phyloP scores from a whole-genome alignment of 2,329 filamentous ascomycete species.

The Verticillium albo-atrum region DNA sequence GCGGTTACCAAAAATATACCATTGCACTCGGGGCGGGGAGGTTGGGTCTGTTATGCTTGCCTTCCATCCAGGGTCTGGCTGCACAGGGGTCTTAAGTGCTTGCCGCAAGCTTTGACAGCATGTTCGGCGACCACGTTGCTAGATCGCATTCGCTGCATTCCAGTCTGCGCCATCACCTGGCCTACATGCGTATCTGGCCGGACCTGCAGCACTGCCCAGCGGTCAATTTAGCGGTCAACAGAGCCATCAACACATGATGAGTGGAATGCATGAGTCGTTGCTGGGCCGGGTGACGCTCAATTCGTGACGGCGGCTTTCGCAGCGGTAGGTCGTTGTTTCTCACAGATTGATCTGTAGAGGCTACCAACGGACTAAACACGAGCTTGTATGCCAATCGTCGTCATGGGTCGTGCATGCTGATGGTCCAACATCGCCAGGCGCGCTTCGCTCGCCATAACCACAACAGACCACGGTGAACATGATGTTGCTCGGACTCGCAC shows the following conservation, averaged over 20 bases:
- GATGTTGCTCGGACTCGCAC: too few relatives aligned
- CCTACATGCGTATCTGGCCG: not conserved
- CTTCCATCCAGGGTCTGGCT: not conserved
- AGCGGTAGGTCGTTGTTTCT: not conserved
- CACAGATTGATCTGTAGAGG: not conserved
- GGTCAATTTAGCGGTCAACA: not conserved
- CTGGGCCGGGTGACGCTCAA: not conserved
- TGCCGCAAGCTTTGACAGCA: not conserved
- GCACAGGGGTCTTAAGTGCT: conserved; percentile 1
- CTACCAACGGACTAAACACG: not conserved
- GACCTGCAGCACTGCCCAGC: not conserved
- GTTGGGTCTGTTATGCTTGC: not conserved
- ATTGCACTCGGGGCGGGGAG: not conserved
- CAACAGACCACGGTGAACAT: too few relatives aligned
- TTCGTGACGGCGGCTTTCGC: not conserved
- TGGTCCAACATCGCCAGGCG: not conserved
- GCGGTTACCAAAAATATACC: not conserved
- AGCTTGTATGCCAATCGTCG: not conserved
- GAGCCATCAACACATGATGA: not conserved
- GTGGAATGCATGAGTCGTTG: not conserved
- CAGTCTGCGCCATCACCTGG: not conserved
- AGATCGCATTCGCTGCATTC: not conserved
- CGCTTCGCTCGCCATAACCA: not conserved
- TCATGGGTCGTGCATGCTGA: too few relatives aligned
- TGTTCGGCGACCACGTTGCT: not conserved